A percentile compares a stretch with the other conserved stretches of the same genome.
Evolutionary conservation across 2,329 filamentous ascomycete genomes (phyloP).

Genomic region (Diaporthe velutina): DNA sequence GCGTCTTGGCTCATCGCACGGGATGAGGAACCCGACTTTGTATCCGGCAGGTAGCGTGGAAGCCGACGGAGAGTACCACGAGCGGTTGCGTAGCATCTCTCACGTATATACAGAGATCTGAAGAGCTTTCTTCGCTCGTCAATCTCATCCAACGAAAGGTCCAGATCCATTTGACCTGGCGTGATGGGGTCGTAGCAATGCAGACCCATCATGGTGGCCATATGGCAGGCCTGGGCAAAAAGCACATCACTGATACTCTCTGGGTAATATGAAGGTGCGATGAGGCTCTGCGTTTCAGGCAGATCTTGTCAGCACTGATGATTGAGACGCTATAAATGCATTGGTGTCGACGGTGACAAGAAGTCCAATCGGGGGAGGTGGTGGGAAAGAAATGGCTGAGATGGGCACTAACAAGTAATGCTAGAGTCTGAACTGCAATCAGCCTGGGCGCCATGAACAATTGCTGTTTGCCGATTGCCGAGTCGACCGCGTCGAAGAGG

Average conservation of each 20-base stretch:
- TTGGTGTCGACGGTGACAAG: background rate
- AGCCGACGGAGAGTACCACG: conserved; percentile 6
- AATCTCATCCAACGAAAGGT: conserved; percentile 13
- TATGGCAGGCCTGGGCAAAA: background rate
- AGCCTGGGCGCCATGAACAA: conserved; percentile 8
- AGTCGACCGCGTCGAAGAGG: conserved; percentile 17
- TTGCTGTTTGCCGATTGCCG: conserved; percentile 14
- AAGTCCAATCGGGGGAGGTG: too few species aligned
- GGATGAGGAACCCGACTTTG: background rate
- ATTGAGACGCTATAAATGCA: background rate
- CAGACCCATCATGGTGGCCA: conserved; percentile 9
- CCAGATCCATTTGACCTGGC: background rate
- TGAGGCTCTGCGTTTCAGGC: background rate
- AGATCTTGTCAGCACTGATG: background rate
- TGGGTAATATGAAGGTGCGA: conserved; percentile 2
- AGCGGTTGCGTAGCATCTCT: conserved; percentile 10
- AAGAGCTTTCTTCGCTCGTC: conserved; percentile 1
- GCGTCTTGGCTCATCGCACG: conserved; percentile 7
- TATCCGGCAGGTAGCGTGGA: conserved; percentile 5
- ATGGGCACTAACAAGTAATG: conserved; percentile 6
- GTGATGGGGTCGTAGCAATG: background rate
- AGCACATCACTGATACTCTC: conserved; percentile 11
- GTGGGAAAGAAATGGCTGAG: background rate
- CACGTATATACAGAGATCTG: conserved; percentile 11
- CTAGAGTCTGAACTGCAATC: conserved; percentile 2